phyloP scores from a whole-genome alignment of 352 stramenopile genomes.

The Phytophthora pinifolia region DNA sequence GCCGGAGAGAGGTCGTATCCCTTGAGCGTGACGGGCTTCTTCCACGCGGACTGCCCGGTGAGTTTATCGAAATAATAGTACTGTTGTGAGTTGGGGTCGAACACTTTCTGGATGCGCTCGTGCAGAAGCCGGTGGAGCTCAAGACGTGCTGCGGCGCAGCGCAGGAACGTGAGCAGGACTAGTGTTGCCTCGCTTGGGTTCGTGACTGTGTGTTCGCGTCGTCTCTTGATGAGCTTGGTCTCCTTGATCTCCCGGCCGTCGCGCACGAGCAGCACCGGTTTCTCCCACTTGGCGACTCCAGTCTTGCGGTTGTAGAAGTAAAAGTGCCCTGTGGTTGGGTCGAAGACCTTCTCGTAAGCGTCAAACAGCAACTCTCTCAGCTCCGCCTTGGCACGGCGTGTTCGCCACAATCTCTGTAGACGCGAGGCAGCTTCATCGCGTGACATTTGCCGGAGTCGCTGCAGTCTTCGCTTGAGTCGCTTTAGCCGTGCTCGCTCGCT shows the following conservation, averaged over 20 bases:
- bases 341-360: slow-evolving; percentile 76
- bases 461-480: slow-evolving; percentile 58
- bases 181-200: slow-evolving; percentile 37
- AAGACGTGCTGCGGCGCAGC: slow-evolving; percentile 46
- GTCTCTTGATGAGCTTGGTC: slow-evolving; percentile 39
- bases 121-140: slow-evolving; percentile 44
- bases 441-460: slow-evolving; percentile 59
- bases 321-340: slow-evolving; percentile 54
- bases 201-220: slow-evolving; percentile 48
- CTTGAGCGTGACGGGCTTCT: slow-evolving; percentile 59
- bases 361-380: slow-evolving; percentile 44
- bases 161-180: slow-evolving; percentile 49
- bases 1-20: slow-evolving; percentile 39
- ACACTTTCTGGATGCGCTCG: slow-evolving; percentile 69
- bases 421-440: slow-evolving; percentile 50
- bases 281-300: slow-evolving; percentile 63
- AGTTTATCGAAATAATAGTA: slow-evolving; percentile 87
- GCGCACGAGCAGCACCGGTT: slow-evolving; percentile 41
- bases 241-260: slow-evolving; percentile 45
- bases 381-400: slow-evolving; percentile 36
- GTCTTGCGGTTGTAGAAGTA: slow-evolving; percentile 86
- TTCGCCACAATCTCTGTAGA: slow-evolving; percentile 58
- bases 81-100: slow-evolving; percentile 57
- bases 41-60: slow-evolving; percentile 76
- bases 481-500: slow-evolving; percentile 62